Evolutionary conservation across 2,329 filamentous ascomycete genomes (phyloP).

Genomic region (Aureobasidium leucospermi): DNA sequence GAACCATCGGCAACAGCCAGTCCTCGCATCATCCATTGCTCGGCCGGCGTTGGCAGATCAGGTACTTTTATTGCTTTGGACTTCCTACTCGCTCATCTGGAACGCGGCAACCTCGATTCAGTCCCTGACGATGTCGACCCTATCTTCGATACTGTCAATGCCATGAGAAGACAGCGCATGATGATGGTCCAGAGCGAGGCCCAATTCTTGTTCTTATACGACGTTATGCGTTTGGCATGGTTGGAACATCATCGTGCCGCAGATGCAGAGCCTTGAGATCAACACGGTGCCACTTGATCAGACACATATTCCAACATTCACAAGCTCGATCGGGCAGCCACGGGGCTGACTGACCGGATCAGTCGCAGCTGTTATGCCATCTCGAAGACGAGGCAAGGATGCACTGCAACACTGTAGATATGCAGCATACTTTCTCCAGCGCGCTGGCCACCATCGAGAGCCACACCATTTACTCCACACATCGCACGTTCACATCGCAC

Average conservation of each 20-base stretch:
- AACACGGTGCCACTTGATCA: background rate
- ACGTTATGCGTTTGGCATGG: slow-evolving; percentile 71
- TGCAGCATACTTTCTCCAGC: no score
- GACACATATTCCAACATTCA: background rate
- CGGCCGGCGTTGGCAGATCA: slow-evolving; percentile 85
- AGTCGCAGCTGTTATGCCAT: no score
- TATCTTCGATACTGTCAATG: slow-evolving; percentile 71
- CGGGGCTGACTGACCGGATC: no score
- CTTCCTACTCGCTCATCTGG: slow-evolving; percentile 75
- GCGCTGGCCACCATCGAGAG: no score
- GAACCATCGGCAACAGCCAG: slow-evolving; percentile 35
- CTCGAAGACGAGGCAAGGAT: no score
- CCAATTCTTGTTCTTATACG: slow-evolving; percentile 84
- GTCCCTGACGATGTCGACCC: slow-evolving; percentile 52
- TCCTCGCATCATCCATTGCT: slow-evolving; percentile 65
- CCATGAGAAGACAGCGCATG: slow-evolving; percentile 76
- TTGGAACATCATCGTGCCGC: background rate
- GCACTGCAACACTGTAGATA: no score
- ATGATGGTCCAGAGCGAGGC: slow-evolving; percentile 89
- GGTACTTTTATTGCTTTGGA: slow-evolving; percentile 97
- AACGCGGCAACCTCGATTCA: slow-evolving; percentile 58
- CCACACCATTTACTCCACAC: no score
- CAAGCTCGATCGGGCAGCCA: no score
- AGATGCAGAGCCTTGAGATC: background rate
- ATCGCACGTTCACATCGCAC: no score